Evolutionary conservation across 805 yeast genomes (phyloP).

Genomic region (Ogataea haglerorum): DNA sequence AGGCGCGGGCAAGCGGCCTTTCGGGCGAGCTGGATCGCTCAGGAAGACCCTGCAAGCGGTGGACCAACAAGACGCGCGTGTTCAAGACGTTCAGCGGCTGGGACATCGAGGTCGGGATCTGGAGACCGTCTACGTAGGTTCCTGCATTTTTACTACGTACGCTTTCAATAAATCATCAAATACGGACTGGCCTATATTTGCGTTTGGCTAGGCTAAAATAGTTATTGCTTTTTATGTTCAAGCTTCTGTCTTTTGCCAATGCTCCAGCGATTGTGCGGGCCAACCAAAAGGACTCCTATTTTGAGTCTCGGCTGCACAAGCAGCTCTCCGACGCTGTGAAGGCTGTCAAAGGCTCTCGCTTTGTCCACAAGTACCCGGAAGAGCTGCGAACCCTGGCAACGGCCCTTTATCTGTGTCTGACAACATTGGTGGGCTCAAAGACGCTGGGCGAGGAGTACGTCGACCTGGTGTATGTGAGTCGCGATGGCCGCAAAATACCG

Average conservation of each 20-base stretch:
- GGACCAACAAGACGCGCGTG: conserved; percentile 16
- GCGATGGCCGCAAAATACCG: conserved; percentile 51
- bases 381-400: conserved; percentile 59
- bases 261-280: conserved; percentile 91
- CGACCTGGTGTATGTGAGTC: conserved; percentile 64
- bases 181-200: background rate
- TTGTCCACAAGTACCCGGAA: conserved; percentile 58
- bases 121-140: conserved; percentile 14
- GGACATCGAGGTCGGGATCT: conserved; percentile 20
- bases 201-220: conserved; percentile 2
- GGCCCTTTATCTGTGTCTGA: conserved; percentile 62
- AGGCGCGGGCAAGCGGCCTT: conserved; percentile 21
- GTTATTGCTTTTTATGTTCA: conserved; percentile 2
- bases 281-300: conserved; percentile 82
- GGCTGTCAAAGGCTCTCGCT: conserved; percentile 57
- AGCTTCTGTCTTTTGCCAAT: conserved; percentile 63
- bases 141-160: background rate
- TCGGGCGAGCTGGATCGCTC: conserved; percentile 27
- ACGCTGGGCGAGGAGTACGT: conserved; percentile 95
- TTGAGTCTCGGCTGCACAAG: conserved; percentile 51
- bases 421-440: conserved; percentile 72
- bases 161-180: conserved; percentile 1
- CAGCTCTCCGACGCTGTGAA: conserved; percentile 57
- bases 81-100: conserved; percentile 30
- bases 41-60: conserved; percentile 18